Evolutionary conservation across 495 filamentous ascomycete species (phyloP).

Genomic region (Filosporella fistucella): DNA sequence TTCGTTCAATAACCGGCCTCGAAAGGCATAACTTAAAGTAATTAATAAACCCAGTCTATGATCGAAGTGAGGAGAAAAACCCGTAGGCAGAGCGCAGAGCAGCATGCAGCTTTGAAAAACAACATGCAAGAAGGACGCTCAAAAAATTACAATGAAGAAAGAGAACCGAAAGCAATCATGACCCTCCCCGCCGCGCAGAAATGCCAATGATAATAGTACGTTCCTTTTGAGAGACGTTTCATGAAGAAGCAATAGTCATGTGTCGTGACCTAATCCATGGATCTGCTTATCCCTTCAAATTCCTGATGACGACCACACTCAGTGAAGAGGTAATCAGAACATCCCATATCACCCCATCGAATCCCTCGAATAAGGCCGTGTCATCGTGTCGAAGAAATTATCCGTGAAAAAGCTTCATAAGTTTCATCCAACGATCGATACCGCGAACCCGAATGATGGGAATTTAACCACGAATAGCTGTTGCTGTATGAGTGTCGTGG

Average conservation of each 20-base stretch:
- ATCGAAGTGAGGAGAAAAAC: neutral
- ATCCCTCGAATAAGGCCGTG: constrained; percentile 3
- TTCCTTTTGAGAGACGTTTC: neutral
- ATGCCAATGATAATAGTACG: constrained; percentile 16
- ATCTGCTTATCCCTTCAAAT: neutral
- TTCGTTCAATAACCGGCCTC: neutral
- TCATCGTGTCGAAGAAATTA: neutral
- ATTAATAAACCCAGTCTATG: constrained; percentile 3
- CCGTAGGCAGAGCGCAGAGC: constrained; percentile 12
- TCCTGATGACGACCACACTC: constrained; percentile 17
- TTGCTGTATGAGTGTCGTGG: constrained; percentile 25
- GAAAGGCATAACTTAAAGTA: neutral
- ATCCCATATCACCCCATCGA: neutral
- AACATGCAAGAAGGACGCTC: constrained; percentile 26
- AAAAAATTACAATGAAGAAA: constrained; percentile 14
- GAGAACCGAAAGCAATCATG: constrained; percentile 13
- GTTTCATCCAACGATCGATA: neutral
- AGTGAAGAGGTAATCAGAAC: constrained; percentile 24
- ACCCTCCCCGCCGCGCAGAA: constrained; percentile 19
- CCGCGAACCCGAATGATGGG: neutral
- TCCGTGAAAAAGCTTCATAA: neutral
- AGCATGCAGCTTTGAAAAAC: constrained; percentile 10
- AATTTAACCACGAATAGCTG: constrained; percentile 27
- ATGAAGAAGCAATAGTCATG: neutral
- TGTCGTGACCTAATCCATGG: neutral